Base-by-base conservation (phyloP, 2,329 filamentous ascomycete species). In the Colletotrichum cereale region DNA sequence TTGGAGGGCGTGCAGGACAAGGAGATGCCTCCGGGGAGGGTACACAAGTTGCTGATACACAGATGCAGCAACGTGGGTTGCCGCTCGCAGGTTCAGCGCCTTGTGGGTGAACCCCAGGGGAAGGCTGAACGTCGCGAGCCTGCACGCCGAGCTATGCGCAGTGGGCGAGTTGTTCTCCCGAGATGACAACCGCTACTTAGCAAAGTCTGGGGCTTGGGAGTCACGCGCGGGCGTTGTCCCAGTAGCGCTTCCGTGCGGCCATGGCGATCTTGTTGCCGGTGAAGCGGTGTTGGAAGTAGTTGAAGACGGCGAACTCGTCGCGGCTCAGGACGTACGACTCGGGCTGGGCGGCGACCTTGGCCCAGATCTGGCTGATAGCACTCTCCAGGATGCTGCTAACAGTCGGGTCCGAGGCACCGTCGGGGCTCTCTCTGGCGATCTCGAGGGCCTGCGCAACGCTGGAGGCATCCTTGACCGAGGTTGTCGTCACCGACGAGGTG, bases 281-380 rank as follows among this genome's bases (percentile, higher is more conserved):
- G 78, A 92, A 94, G 12, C 91, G 88, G 73, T 87, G 82, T 73
- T 93, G 91, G 80, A 92, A 96, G 81, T 92, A 96, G 84, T 96
- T 97, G 88, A 97, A 95, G 72, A 97, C 87, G 66, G 93, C 90
- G 77, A 96, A 97, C 82, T 97, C 94, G 80, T 94, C 90, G 73
- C 87, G 85, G 42, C 85, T 90, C 84, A 97, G 90, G 74, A 96
- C 81, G 80, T 96, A 97, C n/a, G 85, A 84, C 62, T 88, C 82
- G 1, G 92, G 92, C 40, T 91, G 84, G 4, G 85, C 84, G 76
- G 90, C 83, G 67, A 97, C 87, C 75, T 89, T 91, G 53, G 78
- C 79, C 93, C 93, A 96, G 74, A 95, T 88, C 73, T 88, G 84
- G 2, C 82, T 78, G 61, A 94, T 83, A 38, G 89, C 91, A 62